A percentile compares a stretch with the other conserved stretches of the same genome.
Conservation (phyloP, 1,284 basidiomycete species). For the Heimioporus punctisporus region DNA sequence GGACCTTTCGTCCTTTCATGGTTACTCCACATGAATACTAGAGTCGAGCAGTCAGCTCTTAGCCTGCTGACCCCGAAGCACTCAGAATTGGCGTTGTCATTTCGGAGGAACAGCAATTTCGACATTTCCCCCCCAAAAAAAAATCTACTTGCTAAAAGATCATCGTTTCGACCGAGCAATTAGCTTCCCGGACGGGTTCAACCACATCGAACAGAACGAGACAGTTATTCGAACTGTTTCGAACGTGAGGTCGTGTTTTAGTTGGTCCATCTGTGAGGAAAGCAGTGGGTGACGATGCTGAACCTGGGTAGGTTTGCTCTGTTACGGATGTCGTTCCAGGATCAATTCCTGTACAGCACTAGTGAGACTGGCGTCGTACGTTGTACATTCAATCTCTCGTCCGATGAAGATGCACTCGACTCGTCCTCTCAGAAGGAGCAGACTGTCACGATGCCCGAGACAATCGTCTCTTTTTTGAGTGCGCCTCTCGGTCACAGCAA, state of each 20-base stretch:
- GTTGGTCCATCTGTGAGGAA: constrained; percentile 13
- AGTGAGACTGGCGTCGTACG: not conserved
- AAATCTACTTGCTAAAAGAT: constrained; percentile 23
- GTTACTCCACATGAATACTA: constrained; percentile 35
- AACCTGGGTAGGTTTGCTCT: constrained; percentile 13
- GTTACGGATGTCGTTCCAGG: too few relatives aligned
- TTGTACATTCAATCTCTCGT: constrained; percentile 18
- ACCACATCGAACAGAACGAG: constrained; percentile 15
- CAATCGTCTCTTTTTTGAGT: constrained; percentile 11
- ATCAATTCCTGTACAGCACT: too few relatives aligned
- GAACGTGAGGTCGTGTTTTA: constrained; percentile 15
- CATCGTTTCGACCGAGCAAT: constrained; percentile 11
- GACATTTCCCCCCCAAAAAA: constrained; percentile 38
- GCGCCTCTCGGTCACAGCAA: constrained; percentile 14
- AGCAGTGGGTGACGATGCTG: not conserved
- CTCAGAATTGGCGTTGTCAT: constrained; percentile 26
- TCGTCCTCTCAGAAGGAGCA: constrained; percentile 25
- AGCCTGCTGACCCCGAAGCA: constrained; percentile 19
- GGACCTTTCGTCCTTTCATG: constrained; percentile 30
- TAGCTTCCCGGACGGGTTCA: too few relatives aligned
- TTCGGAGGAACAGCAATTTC: constrained; percentile 29
- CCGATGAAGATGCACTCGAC: constrained; percentile 27
- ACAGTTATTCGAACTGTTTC: constrained; percentile 13
- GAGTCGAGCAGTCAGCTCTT: constrained; percentile 25
- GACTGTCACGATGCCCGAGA: constrained; percentile 21